These are phyloP conservation scores for Candida yuanshanica DNA, from an alignment of 805 yeast genomes.

Conservation along the genomic window DNA sequence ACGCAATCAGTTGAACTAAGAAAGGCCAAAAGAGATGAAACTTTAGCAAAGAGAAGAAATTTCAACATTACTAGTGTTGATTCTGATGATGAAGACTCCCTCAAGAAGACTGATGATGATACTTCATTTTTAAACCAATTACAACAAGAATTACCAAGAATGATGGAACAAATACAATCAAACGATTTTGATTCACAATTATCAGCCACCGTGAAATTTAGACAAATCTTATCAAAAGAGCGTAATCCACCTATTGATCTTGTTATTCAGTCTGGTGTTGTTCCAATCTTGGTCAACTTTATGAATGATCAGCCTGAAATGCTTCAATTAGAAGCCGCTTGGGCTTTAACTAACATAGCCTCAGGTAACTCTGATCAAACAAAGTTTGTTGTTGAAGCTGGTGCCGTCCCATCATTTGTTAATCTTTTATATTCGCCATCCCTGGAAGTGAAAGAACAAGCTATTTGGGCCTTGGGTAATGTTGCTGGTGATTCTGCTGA, in stretches of 20 bases:
- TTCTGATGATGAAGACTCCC: conserved; percentile 46
- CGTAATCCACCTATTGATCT: conserved; percentile 93
- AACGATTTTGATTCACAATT: conserved; percentile 73
- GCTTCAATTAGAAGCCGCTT: conserved; percentile 95
- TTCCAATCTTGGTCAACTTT: conserved; percentile 83
- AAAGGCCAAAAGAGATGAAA: conserved; percentile 95
- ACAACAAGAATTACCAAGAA: conserved; percentile 69
- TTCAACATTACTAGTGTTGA: conserved; percentile 46
- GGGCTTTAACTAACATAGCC: conserved; percentile 99
- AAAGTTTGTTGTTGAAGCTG: conserved; percentile 81
- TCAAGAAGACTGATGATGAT: conserved; percentile 27
- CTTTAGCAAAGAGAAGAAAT: conserved; percentile 89
- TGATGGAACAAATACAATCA: conserved; percentile 77
- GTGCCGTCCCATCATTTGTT: conserved; percentile 91
- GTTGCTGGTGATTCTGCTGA: conserved; percentile 95
- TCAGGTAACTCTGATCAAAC: conserved; percentile 92
- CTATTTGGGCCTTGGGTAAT: conserved; percentile 98
- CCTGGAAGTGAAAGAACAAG: conserved; percentile 93
- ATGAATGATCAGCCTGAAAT: conserved; percentile 78
- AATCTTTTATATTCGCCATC: conserved; percentile 74
- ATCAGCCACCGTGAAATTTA: conserved; percentile 85
- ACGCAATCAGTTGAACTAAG: conserved; percentile 94
- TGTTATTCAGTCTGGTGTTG: conserved; percentile 90
- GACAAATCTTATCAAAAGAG: conserved; percentile 91
- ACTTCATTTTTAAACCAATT: conserved; percentile 41